A percentile compares a stretch with the other conserved stretches of the same genome.
Conservation (phyloP, 306 rosid species). For the Ormosia semicastrata region DNA sequence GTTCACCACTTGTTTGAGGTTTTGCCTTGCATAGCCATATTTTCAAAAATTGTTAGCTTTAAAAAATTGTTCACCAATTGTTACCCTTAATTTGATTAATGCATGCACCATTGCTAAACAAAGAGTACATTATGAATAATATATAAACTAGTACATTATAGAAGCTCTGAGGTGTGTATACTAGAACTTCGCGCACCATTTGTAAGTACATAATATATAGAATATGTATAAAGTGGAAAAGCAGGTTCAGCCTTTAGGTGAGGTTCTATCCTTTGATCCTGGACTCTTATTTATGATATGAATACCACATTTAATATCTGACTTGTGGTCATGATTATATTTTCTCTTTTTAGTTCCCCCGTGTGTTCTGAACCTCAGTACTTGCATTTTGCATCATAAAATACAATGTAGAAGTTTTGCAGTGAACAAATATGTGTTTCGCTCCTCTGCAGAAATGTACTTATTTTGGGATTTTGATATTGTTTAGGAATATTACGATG, state of each 20-base stretch:
- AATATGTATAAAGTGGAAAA: background rate
- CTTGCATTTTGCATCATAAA: slow-evolving; percentile 4
- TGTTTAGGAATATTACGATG: slow-evolving; percentile 53
- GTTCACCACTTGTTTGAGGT: slow-evolving; percentile 40
- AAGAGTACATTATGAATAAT: background rate
- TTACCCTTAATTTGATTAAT: no score
- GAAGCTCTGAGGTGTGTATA: background rate
- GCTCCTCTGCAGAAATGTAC: background rate
- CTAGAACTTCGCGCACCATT: background rate
- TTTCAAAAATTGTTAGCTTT: background rate
- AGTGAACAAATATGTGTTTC: background rate
- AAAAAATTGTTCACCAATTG: no score
- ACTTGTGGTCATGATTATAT: background rate
- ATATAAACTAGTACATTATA: background rate
- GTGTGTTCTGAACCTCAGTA: background rate
- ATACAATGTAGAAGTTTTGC: background rate
- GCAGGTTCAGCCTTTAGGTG: background rate
- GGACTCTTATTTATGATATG: background rate
- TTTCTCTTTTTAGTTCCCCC: background rate
- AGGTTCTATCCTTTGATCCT: background rate
- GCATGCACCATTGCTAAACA: background rate
- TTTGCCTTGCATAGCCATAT: slow-evolving; percentile 20
- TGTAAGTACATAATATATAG: background rate
- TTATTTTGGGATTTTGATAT: slow-evolving; percentile 27
- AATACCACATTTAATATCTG: background rate